phyloP scores from a whole-genome alignment of 176 grass and related monocot genomes.

The Cocos nucifera region DNA sequence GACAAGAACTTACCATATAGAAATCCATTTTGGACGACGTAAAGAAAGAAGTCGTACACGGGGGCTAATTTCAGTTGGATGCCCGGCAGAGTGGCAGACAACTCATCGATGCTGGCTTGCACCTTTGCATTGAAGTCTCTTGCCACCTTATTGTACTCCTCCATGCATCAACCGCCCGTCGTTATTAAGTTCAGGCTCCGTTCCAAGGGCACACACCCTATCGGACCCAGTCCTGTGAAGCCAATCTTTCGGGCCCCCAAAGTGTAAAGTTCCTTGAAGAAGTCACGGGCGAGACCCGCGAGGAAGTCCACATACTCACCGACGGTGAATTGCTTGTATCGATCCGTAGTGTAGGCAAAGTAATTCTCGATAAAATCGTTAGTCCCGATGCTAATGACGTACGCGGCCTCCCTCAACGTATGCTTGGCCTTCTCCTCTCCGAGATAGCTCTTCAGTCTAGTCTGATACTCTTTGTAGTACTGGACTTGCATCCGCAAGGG shows the following conservation, averaged over 20 bases:
- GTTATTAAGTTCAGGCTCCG: constrained; percentile 20
- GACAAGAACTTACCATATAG: constrained; percentile 16
- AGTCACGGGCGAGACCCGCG: constrained; percentile 22
- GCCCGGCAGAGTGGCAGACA: constrained; percentile 20
- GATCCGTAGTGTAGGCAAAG: constrained; percentile 24
- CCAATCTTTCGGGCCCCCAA: constrained; percentile 55
- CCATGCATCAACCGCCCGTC: constrained; percentile 21
- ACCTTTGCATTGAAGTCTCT: constrained; percentile 43
- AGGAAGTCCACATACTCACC: constrained; percentile 39
- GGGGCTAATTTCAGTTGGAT: constrained; percentile 32
- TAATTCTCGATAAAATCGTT: constrained; percentile 98
- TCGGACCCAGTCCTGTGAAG: constrained; percentile 40
- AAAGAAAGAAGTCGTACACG: constrained; percentile 30
- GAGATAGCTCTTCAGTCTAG: constrained; percentile 27
- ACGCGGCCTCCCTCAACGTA: constrained; percentile 42
- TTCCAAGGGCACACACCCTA: constrained; percentile 43
- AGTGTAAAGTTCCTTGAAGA: constrained; percentile 34
- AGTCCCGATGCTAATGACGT: constrained; percentile 64
- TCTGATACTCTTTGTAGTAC: constrained; percentile 56
- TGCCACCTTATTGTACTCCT: constrained; percentile 43
- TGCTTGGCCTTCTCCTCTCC: constrained; percentile 21
- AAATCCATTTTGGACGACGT: constrained; percentile 22
- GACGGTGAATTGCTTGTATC: constrained; percentile 37
- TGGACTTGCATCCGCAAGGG: constrained; percentile 46
- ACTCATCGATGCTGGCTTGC: constrained; percentile 16